These are phyloP conservation scores for Tricholoma bakamatsutake DNA, from an alignment of 768 basidiomycete genomes.

Conservation along the genomic window DNA sequence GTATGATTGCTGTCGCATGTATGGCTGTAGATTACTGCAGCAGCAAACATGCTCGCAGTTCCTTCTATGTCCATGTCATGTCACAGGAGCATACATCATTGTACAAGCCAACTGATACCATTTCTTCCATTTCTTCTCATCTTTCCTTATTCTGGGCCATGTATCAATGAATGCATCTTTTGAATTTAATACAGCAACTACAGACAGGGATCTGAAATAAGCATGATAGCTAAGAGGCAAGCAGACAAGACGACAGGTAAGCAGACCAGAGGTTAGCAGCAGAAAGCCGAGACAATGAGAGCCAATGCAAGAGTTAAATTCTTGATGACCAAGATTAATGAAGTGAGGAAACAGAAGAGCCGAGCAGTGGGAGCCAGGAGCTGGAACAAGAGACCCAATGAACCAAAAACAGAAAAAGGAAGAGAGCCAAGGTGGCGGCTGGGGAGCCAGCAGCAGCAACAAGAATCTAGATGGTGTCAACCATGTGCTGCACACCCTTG, in stretches of 20 bases:
- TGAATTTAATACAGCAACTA: neutral
- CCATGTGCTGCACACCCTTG: neutral
- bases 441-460: neutral
- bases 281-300: neutral
- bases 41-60: neutral
- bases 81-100: neutral
- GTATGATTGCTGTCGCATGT: no score
- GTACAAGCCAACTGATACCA: neutral
- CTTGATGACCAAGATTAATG: neutral
- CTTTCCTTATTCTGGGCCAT: neutral
- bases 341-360: neutral
- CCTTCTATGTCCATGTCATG: neutral
- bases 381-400: neutral
- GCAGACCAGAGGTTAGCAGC: neutral
- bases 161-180: neutral
- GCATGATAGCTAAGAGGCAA: neutral
- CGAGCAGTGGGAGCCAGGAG: neutral
- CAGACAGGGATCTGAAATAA: neutral
- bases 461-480: neutral
- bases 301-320: neutral
- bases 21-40: neutral
- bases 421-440: no score
- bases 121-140: neutral
- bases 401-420: neutral
- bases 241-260: neutral